Base-by-base conservation (phyloP, 2,329 filamentous ascomycete genomes). In the Cephalotrichum gorgonifer region DNA sequence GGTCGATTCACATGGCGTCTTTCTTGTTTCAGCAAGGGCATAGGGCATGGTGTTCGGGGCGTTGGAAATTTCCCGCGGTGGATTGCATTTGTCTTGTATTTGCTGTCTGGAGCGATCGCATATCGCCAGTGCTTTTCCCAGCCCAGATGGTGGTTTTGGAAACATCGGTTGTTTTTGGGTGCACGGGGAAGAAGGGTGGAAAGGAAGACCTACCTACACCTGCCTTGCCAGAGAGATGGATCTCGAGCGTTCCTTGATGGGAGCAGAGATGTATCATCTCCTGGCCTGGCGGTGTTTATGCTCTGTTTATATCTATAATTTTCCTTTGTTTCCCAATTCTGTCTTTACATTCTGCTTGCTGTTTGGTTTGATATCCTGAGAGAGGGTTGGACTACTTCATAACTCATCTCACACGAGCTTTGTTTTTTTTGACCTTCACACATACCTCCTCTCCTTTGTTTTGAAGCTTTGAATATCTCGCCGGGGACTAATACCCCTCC, bases 41-140 rank as follows among this genome's bases (percentile, higher is more conserved):
- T 39, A 38, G 47, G 47, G 47, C 47, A 49, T 22, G 47, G 47
- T 44, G 47, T 49, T 49, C 27, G 30, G 28, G 47, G 47, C 47
- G 47, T 46, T 46, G 20, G 15, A n/a, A 43, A 7, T 31, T 31
- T 7, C 7, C 14, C 7, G 22, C 6, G 41, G 30, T 30, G 33
- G 28, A 48, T 43, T 49, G 39, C 39, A 47, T 26, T 46, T 38
- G 44, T 30, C 4, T 38, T 17, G 35, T 26, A 17, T 22, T 42
- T 42, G 22, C 39, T 44, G 11, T 43, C 39, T 35, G 31, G 17
- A 17, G 6, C 28, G n/a, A 26, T 39, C 15, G 15, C 23, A 9
- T 50, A 17, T 50, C 41, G 43, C 25, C 35, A 20, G 30, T 31
- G 15, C 30, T 12, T 31, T 14, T 31, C 15, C 27, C 9, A n/a